These are phyloP conservation scores for Aaosphaeria pasadenensis DNA, from an alignment of 2,329 filamentous ascomycete genomes.

Conservation along the genomic window DNA sequence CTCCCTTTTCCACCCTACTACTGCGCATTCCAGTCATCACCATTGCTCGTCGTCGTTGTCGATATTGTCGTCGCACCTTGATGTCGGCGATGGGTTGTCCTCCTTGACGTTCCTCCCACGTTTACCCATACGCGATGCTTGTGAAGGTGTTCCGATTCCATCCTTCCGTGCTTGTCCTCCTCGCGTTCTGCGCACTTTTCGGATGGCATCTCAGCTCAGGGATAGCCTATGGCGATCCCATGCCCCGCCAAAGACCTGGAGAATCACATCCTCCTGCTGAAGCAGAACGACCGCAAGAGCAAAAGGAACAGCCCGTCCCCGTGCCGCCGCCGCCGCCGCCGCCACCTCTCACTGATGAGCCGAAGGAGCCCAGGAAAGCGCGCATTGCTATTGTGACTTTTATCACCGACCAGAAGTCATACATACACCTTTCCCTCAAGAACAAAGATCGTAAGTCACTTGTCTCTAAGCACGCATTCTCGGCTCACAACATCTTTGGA, in stretches of 20 bases:
- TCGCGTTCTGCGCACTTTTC: slow-evolving; percentile 27
- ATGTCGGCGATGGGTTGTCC: too few relatives aligned
- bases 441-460: slow-evolving; percentile 34
- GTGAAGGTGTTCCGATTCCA: slow-evolving; percentile 20
- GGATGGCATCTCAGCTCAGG: slow-evolving; percentile 28
- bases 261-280: neutral
- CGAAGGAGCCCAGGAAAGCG: slow-evolving; percentile 15
- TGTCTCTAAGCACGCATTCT: neutral
- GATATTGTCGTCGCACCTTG: too few relatives aligned
- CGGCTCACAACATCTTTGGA: neutral
- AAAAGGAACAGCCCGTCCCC: neutral
- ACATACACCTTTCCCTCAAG: slow-evolving; percentile 34
- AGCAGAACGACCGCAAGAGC: neutral
- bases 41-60: too few relatives aligned
- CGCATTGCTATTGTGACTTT: slow-evolving; percentile 37
- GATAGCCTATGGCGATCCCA: neutral
- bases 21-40: too few relatives aligned
- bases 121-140: slow-evolving; percentile 14
- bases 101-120: too few relatives aligned
- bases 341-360: neutral
- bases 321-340: slow-evolving; percentile 6
- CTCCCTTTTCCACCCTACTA: too few relatives aligned
- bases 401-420: slow-evolving; percentile 35
- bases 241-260: slow-evolving; percentile 7
- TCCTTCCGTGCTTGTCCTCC: slow-evolving; percentile 19